Evolutionary conservation across 2,329 filamentous ascomycete genomes (phyloP).

Genomic region (Lanzia echinophila): DNA sequence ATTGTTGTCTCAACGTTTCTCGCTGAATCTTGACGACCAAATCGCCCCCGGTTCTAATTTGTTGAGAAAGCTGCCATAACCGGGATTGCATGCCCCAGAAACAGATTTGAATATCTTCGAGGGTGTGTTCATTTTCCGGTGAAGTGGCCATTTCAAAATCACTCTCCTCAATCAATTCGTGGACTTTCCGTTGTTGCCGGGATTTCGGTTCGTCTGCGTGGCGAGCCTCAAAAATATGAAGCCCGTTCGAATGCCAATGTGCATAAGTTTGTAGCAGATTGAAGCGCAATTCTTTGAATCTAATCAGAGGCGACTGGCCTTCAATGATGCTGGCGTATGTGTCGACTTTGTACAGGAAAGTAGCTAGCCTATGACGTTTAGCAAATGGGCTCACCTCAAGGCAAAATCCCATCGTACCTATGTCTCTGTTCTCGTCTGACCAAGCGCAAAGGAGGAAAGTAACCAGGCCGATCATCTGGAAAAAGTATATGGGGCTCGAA

Average conservation of each 20-base stretch:
- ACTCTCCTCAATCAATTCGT: slow-evolving; percentile 13
- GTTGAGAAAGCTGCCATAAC: slow-evolving; percentile 16
- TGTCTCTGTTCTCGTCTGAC: slow-evolving; percentile 32
- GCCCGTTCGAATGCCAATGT: slow-evolving; percentile 34
- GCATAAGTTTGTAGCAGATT: slow-evolving; percentile 31
- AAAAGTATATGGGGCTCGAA: slow-evolving; percentile 33
- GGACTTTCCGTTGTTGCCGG: slow-evolving; percentile 21
- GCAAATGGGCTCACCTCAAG: slow-evolving; percentile 4
- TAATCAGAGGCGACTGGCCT: slow-evolving; percentile 30
- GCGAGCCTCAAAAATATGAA: slow-evolving; percentile 34
- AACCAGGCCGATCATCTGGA: slow-evolving; percentile 34
- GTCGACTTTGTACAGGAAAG: slow-evolving; percentile 35
- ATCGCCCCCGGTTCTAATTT: neutral
- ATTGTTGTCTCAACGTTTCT: slow-evolving; percentile 15
- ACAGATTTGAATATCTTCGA: slow-evolving; percentile 25
- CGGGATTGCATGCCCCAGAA: slow-evolving; percentile 19
- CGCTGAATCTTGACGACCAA: slow-evolving; percentile 13
- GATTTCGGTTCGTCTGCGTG: slow-evolving; percentile 30
- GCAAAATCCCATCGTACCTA: slow-evolving; percentile 28
- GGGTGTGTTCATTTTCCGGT: slow-evolving; percentile 4
- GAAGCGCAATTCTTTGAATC: slow-evolving; percentile 35
- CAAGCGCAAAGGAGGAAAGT: slow-evolving; percentile 34
- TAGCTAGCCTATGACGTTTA: slow-evolving; percentile 28
- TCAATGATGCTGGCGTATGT: slow-evolving; percentile 31
- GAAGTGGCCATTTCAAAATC: neutral